phyloP scores from a whole-genome alignment of 495 filamentous ascomycete genomes.

The Echria macrotheca region DNA sequence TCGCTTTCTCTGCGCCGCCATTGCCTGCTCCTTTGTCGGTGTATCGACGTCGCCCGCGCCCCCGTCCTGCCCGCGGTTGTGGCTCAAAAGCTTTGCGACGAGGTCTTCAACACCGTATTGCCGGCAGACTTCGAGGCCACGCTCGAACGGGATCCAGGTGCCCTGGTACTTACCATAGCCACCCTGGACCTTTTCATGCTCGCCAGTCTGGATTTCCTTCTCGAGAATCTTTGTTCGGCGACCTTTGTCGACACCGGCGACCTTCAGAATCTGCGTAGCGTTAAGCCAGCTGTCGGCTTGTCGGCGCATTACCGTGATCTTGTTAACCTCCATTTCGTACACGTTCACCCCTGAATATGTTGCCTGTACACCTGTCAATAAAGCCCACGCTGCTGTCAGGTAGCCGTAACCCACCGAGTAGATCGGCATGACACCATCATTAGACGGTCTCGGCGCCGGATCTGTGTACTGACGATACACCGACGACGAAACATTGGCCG shows the following conservation, averaged over 20 bases:
- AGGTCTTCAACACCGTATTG: slow-evolving; percentile 92
- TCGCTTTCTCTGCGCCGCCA: slow-evolving; percentile 93
- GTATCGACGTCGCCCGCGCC: slow-evolving; percentile 67
- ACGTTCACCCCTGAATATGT: slow-evolving; percentile 92
- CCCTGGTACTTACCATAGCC: slow-evolving; percentile 99
- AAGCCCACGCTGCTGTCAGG: not conserved
- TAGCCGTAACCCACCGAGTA: slow-evolving; percentile 57
- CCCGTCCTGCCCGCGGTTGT: slow-evolving; percentile 79
- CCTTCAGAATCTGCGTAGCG: slow-evolving; percentile 93
- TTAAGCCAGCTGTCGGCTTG: slow-evolving; percentile 91
- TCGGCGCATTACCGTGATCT: slow-evolving; percentile 87
- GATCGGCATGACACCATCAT: slow-evolving; percentile 63
- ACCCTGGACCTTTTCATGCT: slow-evolving; percentile 97
- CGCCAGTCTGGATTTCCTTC: slow-evolving; percentile 91
- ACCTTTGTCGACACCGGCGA: slow-evolving; percentile 93
- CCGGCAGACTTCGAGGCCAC: slow-evolving; percentile 85
- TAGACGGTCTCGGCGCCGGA: slow-evolving; percentile 40
- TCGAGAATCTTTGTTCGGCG: slow-evolving; percentile 95
- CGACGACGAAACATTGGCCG: slow-evolving; percentile 16
- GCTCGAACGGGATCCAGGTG: slow-evolving; percentile 91
- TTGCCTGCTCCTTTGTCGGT: slow-evolving; percentile 98
- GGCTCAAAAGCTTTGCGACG: slow-evolving; percentile 76
- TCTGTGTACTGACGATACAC: slow-evolving; percentile 38
- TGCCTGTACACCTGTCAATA: slow-evolving; percentile 49
- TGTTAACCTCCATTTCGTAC: slow-evolving; percentile 96